phyloP scores from a whole-genome alignment of 2,329 filamentous ascomycete species.

The Phoma sp. region DNA sequence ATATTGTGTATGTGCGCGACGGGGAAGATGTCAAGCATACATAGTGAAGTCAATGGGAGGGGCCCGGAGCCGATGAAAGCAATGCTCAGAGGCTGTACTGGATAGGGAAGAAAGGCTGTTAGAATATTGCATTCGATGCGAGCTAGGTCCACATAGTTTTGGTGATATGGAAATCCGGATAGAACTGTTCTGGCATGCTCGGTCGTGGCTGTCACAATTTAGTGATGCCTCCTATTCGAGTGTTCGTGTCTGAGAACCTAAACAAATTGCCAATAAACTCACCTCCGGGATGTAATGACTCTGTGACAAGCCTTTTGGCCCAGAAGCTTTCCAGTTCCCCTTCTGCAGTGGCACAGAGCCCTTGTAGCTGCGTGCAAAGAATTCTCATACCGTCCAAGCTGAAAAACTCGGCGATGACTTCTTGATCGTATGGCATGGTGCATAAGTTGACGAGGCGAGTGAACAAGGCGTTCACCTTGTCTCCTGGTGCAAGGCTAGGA shows the following conservation, averaged over 20 bases:
- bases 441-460: slow-evolving; percentile 48
- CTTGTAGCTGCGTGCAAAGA: slow-evolving; percentile 48
- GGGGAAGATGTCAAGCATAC: slow-evolving; percentile 48
- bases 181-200: slow-evolving; percentile 29
- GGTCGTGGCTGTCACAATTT: background rate
- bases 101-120: slow-evolving; percentile 37
- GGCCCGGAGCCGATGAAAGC: slow-evolving; percentile 60
- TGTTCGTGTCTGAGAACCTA: too few species aligned
- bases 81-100: slow-evolving; percentile 39
- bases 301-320: slow-evolving; percentile 45
- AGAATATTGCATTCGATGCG: slow-evolving; percentile 55
- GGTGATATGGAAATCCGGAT: slow-evolving; percentile 55
- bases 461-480: slow-evolving; percentile 45
- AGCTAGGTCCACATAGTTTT: slow-evolving; percentile 58
- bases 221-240: too few species aligned
- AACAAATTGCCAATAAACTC: background rate
- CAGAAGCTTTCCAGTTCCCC: slow-evolving; percentile 54
- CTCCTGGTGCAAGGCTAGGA: slow-evolving; percentile 38
- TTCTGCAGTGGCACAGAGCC: slow-evolving; percentile 54
- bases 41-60: slow-evolving; percentile 57
- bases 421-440: slow-evolving; percentile 31
- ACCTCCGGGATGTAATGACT: slow-evolving; percentile 5
- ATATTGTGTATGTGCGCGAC: slow-evolving; percentile 49
- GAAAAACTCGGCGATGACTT: slow-evolving; percentile 36
- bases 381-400: slow-evolving; percentile 35